A percentile compares a stretch with the other conserved stretches of the same genome.
Evolutionary conservation across 768 basidiomycete species (phyloP).

Genomic region (Amanita polypyramis): DNA sequence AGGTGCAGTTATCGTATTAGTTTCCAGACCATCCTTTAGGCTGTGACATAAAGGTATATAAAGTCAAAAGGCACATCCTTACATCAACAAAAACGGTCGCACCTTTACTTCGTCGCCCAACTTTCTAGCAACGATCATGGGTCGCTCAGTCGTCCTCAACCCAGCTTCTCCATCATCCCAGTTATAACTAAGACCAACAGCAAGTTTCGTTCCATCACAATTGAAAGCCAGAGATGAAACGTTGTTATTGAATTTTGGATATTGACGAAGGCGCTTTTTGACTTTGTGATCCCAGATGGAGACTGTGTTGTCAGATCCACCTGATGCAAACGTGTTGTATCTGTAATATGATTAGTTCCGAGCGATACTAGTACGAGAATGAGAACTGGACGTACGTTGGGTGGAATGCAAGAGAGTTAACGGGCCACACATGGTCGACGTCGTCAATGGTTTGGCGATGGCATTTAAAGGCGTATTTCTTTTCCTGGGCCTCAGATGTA

Average conservation of each 20-base stretch:
- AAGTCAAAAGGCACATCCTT: background rate
- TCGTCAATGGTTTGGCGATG: slow-evolving; percentile 86
- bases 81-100: background rate
- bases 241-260: slow-evolving; percentile 64
- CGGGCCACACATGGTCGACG: slow-evolving; percentile 94
- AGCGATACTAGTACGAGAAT: background rate
- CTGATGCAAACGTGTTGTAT: slow-evolving; percentile 91
- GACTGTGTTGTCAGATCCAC: slow-evolving; percentile 88
- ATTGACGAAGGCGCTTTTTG: slow-evolving; percentile 91
- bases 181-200: slow-evolving; percentile 79
- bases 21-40: slow-evolving; percentile 9
- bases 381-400: slow-evolving; percentile 43
- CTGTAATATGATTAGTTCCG: slow-evolving; percentile 23
- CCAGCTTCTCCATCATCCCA: slow-evolving; percentile 84
- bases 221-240: slow-evolving; percentile 81
- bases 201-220: slow-evolving; percentile 71
- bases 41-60: background rate
- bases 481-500: slow-evolving; percentile 61
- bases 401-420: slow-evolving; percentile 92
- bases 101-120: slow-evolving; percentile 77
- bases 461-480: slow-evolving; percentile 95
- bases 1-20: background rate
- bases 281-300: slow-evolving; percentile 97
- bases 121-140: slow-evolving; percentile 49
- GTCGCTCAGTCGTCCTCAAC: slow-evolving; percentile 50